Percentiles rank a stretch among this genome's conserved stretches.
phyloP scores from a whole-genome alignment of 2,329 filamentous ascomycete species.

The Fusarium nisikadoi region DNA sequence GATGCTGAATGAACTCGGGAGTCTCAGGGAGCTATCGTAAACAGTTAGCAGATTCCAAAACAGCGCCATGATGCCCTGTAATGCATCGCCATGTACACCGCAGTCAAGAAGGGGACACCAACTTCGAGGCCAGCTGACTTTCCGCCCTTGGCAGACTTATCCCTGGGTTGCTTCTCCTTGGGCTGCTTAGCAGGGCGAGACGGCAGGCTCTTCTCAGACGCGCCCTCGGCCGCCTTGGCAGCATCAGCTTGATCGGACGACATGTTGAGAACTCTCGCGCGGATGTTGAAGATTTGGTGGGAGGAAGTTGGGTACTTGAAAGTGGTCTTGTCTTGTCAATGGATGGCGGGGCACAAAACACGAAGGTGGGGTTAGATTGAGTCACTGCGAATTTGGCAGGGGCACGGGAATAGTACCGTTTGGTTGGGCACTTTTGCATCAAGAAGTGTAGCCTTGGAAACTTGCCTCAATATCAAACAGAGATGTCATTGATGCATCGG shows the following conservation, averaged over 20 bases:
- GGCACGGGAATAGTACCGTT: background rate
- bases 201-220: slow-evolving; percentile 49
- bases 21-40: slow-evolving; percentile 53
- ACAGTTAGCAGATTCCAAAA: slow-evolving; percentile 35
- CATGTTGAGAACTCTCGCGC: slow-evolving; percentile 45
- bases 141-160: slow-evolving; percentile 60
- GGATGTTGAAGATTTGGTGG: slow-evolving; percentile 39
- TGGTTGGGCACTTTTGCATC: background rate
- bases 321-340: slow-evolving; percentile 31
- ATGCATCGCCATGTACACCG: background rate
- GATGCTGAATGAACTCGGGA: slow-evolving; percentile 83
- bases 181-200: slow-evolving; percentile 52
- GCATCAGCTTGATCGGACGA: slow-evolving; percentile 52
- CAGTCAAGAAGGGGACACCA: slow-evolving; percentile 21
- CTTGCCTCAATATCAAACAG: slow-evolving; percentile 3
- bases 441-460: background rate
- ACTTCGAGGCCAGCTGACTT: slow-evolving; percentile 69
- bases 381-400: slow-evolving; percentile 41
- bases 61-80: slow-evolving; percentile 2
- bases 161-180: slow-evolving; percentile 49
- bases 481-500: background rate
- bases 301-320: slow-evolving; percentile 42
- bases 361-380: slow-evolving; percentile 50
- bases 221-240: slow-evolving; percentile 49
- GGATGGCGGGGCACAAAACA: slow-evolving; percentile 47